A percentile compares a stretch with the other conserved stretches of the same genome.
These are phyloP conservation scores for Forsythia suspensa DNA, from an alignment of 257 asterid species.

Conservation along the genomic window DNA sequence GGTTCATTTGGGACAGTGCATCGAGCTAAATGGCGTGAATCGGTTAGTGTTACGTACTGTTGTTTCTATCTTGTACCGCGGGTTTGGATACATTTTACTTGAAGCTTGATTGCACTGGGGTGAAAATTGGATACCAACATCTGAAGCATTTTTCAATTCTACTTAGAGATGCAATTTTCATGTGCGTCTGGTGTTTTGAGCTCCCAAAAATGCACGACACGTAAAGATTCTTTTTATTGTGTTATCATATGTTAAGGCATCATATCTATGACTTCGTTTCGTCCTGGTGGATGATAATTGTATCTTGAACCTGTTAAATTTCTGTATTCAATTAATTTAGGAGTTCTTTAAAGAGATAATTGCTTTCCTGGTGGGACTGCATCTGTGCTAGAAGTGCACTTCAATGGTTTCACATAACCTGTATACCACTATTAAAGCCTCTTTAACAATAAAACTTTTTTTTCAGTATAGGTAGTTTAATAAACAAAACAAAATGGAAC, in stretches of 20 bases:
- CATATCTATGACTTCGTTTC: background rate
- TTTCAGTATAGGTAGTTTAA: constrained; percentile 1
- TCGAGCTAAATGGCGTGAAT: constrained; percentile 99
- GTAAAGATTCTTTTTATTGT: too few relatives aligned
- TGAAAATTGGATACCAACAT: background rate
- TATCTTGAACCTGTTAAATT: background rate
- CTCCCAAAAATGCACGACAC: background rate
- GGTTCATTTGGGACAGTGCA: constrained; percentile 99
- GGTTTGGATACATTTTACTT: constrained; percentile 1
- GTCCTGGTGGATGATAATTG: background rate
- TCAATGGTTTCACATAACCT: background rate
- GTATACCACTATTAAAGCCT: background rate
- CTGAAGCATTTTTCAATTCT: too few relatives aligned
- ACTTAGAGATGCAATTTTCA: background rate
- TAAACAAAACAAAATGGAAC: background rate
- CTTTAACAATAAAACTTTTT: background rate
- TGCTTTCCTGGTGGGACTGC: background rate
- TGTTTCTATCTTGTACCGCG: constrained; percentile 13
- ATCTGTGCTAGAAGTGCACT: background rate
- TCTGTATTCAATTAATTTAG: background rate
- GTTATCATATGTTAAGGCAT: background rate
- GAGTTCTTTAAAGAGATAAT: constrained; percentile 6
- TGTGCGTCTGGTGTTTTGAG: background rate
- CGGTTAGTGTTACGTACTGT: constrained; percentile 53
- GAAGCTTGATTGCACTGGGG: constrained; percentile 5